Evolutionary conservation across 371 early-diverging fungal genomes (phyloP).

Genomic region (Lichtheimia ramosa): DNA sequence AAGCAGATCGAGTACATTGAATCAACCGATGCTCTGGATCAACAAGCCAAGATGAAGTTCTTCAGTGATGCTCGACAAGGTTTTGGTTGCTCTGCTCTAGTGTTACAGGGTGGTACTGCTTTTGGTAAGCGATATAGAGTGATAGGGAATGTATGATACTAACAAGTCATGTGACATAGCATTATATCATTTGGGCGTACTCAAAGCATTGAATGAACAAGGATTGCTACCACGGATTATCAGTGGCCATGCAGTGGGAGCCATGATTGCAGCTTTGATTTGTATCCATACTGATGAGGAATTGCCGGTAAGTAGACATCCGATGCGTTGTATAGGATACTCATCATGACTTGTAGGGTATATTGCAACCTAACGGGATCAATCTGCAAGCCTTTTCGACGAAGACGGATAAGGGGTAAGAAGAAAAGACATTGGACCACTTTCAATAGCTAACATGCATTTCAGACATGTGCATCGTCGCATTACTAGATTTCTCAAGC

Average conservation of each 20-base stretch:
- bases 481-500: conserved; percentile 62
- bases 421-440: not conserved
- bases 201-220: conserved; percentile 68
- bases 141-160: not conserved
- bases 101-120: conserved; percentile 73
- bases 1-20: conserved; percentile 61
- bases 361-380: conserved; percentile 64
- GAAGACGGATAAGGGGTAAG: conserved; percentile 35
- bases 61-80: conserved; percentile 67
- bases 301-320: conserved; percentile 49
- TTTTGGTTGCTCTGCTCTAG: conserved; percentile 71
- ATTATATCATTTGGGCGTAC: conserved; percentile 73
- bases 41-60: conserved; percentile 65
- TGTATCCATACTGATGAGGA: conserved; percentile 74
- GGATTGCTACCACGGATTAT: conserved; percentile 71
- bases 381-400: conserved; percentile 64
- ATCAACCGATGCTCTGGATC: conserved; percentile 41
- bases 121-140: conserved; percentile 40
- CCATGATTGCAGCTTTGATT: conserved; percentile 71
- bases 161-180: conserved; percentile 26
- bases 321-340: not conserved
- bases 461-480: conserved; percentile 55
- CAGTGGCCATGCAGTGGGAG: conserved; percentile 72
- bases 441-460: not conserved
- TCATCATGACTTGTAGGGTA: conserved; percentile 24